Percentiles rank a stretch among this genome's conserved stretches.
These are phyloP conservation scores for Cymbidium sinense DNA, from an alignment of 106 monocot species.

Conservation along the genomic window DNA sequence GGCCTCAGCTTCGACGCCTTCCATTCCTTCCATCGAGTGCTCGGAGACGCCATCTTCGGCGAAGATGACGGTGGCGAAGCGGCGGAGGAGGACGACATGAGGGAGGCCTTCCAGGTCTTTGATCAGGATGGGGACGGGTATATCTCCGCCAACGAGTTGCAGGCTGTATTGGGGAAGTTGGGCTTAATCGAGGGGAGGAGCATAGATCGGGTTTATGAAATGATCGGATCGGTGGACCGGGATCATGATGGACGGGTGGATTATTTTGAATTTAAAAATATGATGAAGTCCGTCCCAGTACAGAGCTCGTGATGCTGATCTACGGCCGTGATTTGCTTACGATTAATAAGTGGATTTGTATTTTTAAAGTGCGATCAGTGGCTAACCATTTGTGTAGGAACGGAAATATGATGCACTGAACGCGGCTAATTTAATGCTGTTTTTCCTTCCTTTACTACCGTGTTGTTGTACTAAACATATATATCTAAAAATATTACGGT, in stretches of 20 bases:
- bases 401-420: too few relatives aligned
- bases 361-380: too few relatives aligned
- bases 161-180: conserved; percentile 33
- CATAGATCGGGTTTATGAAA: conserved; percentile 21
- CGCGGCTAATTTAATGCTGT: too few relatives aligned
- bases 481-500: too few relatives aligned
- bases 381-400: too few relatives aligned
- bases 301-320: conserved; percentile 1
- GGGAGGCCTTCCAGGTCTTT: conserved; percentile 49
- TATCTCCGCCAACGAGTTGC: conserved; percentile 47
- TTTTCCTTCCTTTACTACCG: too few relatives aligned
- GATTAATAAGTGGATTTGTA: too few relatives aligned
- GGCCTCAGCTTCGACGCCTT: conserved; percentile 43
- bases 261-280: conserved; percentile 24
- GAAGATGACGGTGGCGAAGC: not conserved
- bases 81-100: conserved; percentile 34
- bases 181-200: conserved; percentile 20
- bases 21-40: conserved; percentile 22
- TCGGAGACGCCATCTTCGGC: conserved; percentile 19
- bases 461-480: too few relatives aligned
- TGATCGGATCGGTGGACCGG: conserved; percentile 27
- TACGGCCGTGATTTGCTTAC: not conserved
- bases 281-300: conserved; percentile 17
- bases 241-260: conserved; percentile 25
- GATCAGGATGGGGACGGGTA: conserved; percentile 51